phyloP scores from a whole-genome alignment of 2,329 filamentous ascomycete genomes.

The Fusarium floridanum region DNA sequence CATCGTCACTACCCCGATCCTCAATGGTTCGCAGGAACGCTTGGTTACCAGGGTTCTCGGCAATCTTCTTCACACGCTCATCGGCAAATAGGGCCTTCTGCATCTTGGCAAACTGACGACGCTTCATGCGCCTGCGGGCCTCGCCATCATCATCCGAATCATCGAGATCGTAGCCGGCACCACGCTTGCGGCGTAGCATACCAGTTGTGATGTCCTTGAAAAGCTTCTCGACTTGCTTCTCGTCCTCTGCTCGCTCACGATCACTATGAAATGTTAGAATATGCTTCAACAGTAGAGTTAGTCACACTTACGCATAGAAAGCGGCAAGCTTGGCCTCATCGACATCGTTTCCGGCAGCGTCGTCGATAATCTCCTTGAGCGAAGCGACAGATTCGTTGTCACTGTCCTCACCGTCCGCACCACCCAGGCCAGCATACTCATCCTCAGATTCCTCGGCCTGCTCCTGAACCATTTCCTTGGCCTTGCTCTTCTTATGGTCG shows the following conservation, averaged over 20 bases:
- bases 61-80: conserved; percentile 91
- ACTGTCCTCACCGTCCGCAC: conserved; percentile 87
- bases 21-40: conserved; percentile 94
- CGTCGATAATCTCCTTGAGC: conserved; percentile 90
- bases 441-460: conserved; percentile 98
- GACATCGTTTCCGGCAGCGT: conserved; percentile 80
- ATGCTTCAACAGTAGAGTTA: neutral
- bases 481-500: conserved; percentile 88
- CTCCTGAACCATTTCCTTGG: conserved; percentile 88
- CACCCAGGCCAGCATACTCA: conserved; percentile 95
- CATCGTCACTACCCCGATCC: conserved; percentile 81
- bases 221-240: conserved; percentile 89
- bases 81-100: conserved; percentile 88
- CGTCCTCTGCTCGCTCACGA: conserved; percentile 82
- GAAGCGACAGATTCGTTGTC: conserved; percentile 78
- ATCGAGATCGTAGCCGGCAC: conserved; percentile 84
- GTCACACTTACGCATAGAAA: conserved; percentile 83
- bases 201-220: conserved; percentile 95
- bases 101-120: conserved; percentile 91
- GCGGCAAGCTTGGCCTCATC: conserved; percentile 87
- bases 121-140: conserved; percentile 82
- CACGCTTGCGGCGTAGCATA: conserved; percentile 85
- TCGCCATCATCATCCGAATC: conserved; percentile 92
- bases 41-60: conserved; percentile 86
- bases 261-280: conserved; percentile 65